A percentile compares a stretch with the other conserved stretches of the same genome.
Evolutionary conservation across 139 green algal genomes (phyloP).

Genomic region (Volvox reticuliferus): DNA sequence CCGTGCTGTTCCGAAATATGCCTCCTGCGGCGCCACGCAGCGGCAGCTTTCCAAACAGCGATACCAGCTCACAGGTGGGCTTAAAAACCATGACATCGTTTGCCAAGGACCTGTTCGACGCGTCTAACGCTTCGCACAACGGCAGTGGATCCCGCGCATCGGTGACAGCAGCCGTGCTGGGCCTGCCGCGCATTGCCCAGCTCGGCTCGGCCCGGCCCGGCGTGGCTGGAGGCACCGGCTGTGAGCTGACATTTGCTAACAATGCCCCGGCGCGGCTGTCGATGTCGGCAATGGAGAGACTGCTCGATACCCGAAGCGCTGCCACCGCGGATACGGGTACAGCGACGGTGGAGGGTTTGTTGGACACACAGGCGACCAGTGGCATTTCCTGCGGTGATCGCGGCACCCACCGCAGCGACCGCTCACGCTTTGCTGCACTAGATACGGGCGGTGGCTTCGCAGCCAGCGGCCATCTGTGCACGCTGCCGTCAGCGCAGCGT

Average conservation of each 20-base stretch:
- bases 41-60: background rate
- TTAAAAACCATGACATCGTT: background rate
- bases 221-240: background rate
- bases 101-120: background rate
- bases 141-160: background rate
- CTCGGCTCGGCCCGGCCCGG: background rate
- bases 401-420: too few species aligned
- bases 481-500: background rate
- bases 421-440: too few species aligned
- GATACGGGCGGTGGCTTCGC: background rate
- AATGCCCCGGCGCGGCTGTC: background rate
- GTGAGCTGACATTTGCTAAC: conserved; percentile 5
- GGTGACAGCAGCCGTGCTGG: background rate
- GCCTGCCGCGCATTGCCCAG: background rate
- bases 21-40: background rate
- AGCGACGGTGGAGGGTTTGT: background rate
- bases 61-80: background rate
- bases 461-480: background rate
- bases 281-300: background rate
- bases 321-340: background rate
- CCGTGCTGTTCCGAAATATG: background rate
- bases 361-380: background rate
- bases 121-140: background rate
- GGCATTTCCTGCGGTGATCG: too few species aligned
- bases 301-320: background rate